Evolutionary conservation across 148 eudicot genomes (phyloP), one percentile per base, ranked within the genome.

Genomic region (Simmondsia chinensis): DNA sequence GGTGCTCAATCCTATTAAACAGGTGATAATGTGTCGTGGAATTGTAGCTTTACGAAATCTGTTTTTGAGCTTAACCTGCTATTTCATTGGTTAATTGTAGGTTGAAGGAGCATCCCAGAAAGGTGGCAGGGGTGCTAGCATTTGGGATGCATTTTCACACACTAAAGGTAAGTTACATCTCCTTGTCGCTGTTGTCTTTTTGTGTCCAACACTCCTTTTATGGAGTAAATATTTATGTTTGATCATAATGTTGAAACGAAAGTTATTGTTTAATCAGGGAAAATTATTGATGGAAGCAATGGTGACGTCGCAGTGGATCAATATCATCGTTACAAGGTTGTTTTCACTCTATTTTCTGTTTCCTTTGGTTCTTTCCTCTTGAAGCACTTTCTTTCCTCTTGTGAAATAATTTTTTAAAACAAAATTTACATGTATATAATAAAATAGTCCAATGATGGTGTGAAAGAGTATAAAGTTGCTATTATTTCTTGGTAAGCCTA

Each of bases 281-380:
- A 70, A 20, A 65, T 75, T 34, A 24, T 48, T 59, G 82, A 79
- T 65, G 86, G 77, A 27, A 75, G 75, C 45, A 77, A 71, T 43
- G 94, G 79, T n/a, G 94, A 83, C 63, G 42, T 79, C 14, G 69
- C 94, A 18, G 83, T 83, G n/a, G 86, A 83, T 66, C 94, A 83
- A 49, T 83, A 75, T 40, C 75, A 83, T 68, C 86, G 80, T 38
- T 83, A 83, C 76, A 79, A 83, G 94, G 94, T 76, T n/a, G 16
- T 56, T 46, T 39, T 26, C 34, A 23, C 21, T 39, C 29, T 7
- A 5, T 14, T 47, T 45, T 8, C n/a, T n/a, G n/a, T 39, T 24
- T 16, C 20, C n/a, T n/a, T n/a, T n/a, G n/a, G n/a, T n/a, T n/a
- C n/a, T n/a, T n/a, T n/a, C n/a, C n/a, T n/a, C n/a, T n/a, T n/a